Percentiles rank a stretch among this genome's conserved stretches.
Conservation (phyloP, 2,329 filamentous ascomycete species). For the Graphium sp. region DNA sequence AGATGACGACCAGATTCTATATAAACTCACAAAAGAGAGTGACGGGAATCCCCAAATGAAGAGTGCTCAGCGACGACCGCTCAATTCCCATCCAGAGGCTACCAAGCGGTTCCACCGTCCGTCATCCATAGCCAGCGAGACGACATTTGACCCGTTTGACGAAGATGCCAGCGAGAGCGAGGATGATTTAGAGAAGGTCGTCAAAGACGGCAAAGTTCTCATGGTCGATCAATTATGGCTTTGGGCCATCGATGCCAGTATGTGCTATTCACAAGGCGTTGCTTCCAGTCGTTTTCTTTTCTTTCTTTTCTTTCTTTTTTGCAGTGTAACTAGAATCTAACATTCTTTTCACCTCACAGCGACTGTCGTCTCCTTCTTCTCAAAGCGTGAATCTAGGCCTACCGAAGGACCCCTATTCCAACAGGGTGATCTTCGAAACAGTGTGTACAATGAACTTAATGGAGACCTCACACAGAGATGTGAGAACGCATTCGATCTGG, state of each 20-base stretch:
- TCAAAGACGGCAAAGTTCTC: slow-evolving; percentile 37
- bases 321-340: too few species aligned
- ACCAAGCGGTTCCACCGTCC: slow-evolving; percentile 3
- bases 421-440: slow-evolving; percentile 44
- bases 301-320: too few species aligned
- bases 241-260: slow-evolving; percentile 36
- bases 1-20: slow-evolving; percentile 52
- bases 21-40: slow-evolving; percentile 41
- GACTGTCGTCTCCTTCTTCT: slow-evolving; percentile 33
- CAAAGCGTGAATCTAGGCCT: slow-evolving; percentile 33
- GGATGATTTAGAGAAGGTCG: slow-evolving; percentile 15
- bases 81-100: slow-evolving; percentile 5
- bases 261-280: slow-evolving; percentile 2
- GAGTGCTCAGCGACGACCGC: slow-evolving; percentile 2
- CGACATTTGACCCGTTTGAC: slow-evolving; percentile 4
- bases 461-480: slow-evolving; percentile 45
- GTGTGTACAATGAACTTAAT: slow-evolving; percentile 49
- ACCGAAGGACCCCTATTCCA: slow-evolving; percentile 38
- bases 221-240: slow-evolving; percentile 54
- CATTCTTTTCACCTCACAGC: rapidly evolving
- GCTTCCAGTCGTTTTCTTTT: too few species aligned
- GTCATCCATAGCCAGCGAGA: too few species aligned
- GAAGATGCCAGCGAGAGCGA: slow-evolving; percentile 13
- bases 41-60: too few species aligned
- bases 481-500: slow-evolving; percentile 43